Percentiles rank a stretch among this genome's conserved stretches.
These are phyloP conservation scores for Botrytis medusae DNA, from an alignment of 2,329 filamentous ascomycete genomes.

Conservation along the genomic window DNA sequence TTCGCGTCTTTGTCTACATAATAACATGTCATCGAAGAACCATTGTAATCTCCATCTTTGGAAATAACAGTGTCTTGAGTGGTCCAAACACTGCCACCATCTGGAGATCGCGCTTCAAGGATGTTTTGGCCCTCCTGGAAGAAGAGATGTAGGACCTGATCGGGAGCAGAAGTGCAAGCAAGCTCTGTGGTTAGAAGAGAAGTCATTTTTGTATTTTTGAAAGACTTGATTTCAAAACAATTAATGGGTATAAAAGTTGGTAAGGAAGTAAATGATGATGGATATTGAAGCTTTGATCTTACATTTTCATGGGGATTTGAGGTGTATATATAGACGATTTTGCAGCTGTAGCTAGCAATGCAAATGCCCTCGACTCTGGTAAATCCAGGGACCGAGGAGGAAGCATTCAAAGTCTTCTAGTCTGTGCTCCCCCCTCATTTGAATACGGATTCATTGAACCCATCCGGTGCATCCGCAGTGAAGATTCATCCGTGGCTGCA, in stretches of 20 bases:
- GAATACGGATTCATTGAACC: neutral
- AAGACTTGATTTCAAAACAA: neutral
- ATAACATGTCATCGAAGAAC: conserved; percentile 16
- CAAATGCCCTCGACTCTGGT: neutral
- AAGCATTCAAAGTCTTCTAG: neutral
- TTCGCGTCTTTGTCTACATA: conserved; percentile 19
- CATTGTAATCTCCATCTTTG: neutral
- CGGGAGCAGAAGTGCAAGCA: conserved; percentile 5
- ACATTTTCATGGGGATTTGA: neutral
- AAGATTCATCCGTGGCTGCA: neutral
- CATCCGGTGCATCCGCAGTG: neutral
- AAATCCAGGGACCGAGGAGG: neutral
- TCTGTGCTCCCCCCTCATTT: conserved; percentile 2
- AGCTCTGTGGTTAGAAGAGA: conserved; percentile 15
- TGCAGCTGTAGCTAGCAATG: neutral
- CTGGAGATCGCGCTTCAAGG: conserved; percentile 15
- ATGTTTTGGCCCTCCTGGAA: conserved; percentile 12
- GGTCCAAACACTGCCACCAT: conserved; percentile 8
- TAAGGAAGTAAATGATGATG: neutral
- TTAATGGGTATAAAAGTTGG: neutral
- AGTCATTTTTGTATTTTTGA: conserved; percentile 3
- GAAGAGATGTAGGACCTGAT: conserved; percentile 12
- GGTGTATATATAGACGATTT: conserved; percentile 14
- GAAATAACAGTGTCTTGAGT: conserved; percentile 18
- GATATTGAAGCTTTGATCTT: neutral